Evolutionary conservation across 1,284 basidiomycete genomes (phyloP), one percentile per base, ranked within the genome.

Genomic region (Trichosporon sp.): DNA sequence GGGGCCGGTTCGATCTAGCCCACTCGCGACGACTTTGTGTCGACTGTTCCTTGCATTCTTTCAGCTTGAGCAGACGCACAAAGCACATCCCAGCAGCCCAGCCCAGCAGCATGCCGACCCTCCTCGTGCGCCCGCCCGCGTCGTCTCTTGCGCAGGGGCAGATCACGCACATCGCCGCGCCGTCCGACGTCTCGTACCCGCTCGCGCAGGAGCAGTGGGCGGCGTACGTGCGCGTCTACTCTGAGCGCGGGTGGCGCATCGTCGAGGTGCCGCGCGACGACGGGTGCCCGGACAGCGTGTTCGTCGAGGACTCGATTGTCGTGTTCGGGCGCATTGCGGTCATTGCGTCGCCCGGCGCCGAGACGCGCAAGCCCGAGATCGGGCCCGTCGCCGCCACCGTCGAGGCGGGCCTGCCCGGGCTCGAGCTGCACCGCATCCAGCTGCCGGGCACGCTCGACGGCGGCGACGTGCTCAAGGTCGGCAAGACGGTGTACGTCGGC

Each of bases 391-490:
- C 64, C 21, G 11, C 4, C n/a, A 53, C 35, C 1, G 38, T 68
- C 35, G 18, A 29, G 18, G 13, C 9, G 7, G 13, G 25, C n/a
- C 53, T 68, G 5, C 67, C 67, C n/a, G 6, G 42, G 12, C n/a
- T 68, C 5, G 44, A n/a, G n/a, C 51, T 68, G 12, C n/a, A 3
- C 51, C 13, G 5, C 12, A 68, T 68, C 29, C 25, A 68, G 63
- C 31, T 35, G 6, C 51, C 34, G 35, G 67, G 67, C 1, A 68
- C 67, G 27, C 53, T 68, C 1, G 67, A 68, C 13, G 67, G 67
- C n/a, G 67, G 67, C 8, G 67, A 68, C 62, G 67, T 68, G 51
- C 63, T 68, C 51, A 68, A 68, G 62, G 62, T 68, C 67, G 67
- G 67, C 35, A 68, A 68, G 35, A 63, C 64, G 27, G 63, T 68